Base-by-base conservation (phyloP, 805 yeast species). In the Lachancea meyersii region DNA sequence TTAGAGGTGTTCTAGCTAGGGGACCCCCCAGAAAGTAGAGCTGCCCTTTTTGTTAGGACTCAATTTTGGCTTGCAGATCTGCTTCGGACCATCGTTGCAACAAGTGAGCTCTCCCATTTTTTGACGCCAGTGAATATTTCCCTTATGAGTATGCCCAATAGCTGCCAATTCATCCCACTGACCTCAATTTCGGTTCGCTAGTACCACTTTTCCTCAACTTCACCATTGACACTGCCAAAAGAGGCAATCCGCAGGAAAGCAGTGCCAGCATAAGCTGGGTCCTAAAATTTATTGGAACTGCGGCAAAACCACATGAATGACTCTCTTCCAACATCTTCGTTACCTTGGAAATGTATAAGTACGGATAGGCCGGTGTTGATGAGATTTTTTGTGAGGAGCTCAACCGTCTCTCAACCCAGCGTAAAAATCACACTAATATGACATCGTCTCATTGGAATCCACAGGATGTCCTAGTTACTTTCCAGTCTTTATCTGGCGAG, bases 401-500 rank as follows among this genome's bases (percentile, higher is more conserved):
- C n/a, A n/a, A n/a, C n/a, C n/a, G n/a, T 23, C 26, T 23, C 26
- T 23, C 11, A 23, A 23, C n/a, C n/a, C n/a, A n/a, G n/a, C n/a
- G n/a, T 4, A 26, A 10, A 16, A 8, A 16, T 22, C 21, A 11
- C 13, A 6, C 14, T 10, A 4, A 18, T 5, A 34, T 34, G 37
- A 13, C 26, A 19, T n/a, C 26, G 3, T 22, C 37, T 13, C 26
- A 23, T 4, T 34, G 37, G 37, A 16, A 34, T n/a, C 28, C 37
- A n/a, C 28, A 30, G n/a, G 41, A 38, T 16, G 16, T 38, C 10
- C 34, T 38, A 13, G 27, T 40, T 27, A 34, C 28, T 4, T 75
- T 65, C 48, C 71, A 75, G 0, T 63, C 75, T 3, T 59, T 66
- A 1, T 63, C 58, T 36, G 80, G 80, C 2, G 41, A 48, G 16